phyloP scores from a whole-genome alignment of 371 early-diverging fungal species.

The Lichtheimia hyalospora region DNA sequence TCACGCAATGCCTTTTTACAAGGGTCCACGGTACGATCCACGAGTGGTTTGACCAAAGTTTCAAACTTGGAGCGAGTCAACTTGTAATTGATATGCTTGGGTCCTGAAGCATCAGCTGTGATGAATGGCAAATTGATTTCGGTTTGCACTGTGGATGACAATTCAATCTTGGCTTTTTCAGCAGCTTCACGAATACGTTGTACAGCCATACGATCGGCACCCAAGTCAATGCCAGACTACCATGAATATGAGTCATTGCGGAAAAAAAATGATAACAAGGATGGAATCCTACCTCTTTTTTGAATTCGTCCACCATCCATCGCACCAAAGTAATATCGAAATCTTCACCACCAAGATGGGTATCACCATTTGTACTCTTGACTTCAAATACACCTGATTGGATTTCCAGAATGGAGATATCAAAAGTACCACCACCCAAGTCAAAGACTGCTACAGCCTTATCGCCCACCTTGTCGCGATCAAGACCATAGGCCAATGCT shows the following conservation, averaged over 20 bases:
- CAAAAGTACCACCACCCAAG: conserved; percentile 98
- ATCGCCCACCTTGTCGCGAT: conserved; percentile 71
- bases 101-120: conserved; percentile 85
- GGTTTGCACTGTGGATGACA: conserved; percentile 85
- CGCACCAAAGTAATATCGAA: conserved; percentile 87
- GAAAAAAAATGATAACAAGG: not conserved
- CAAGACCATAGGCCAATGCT: conserved; percentile 95
- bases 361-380: conserved; percentile 92
- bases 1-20: conserved; percentile 96
- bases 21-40: conserved; percentile 87
- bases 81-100: conserved; percentile 91
- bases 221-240: conserved; percentile 65
- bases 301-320: conserved; percentile 80
- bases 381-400: conserved; percentile 96
- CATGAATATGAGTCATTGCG: not conserved
- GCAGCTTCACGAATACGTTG: conserved; percentile 91
- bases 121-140: conserved; percentile 94
- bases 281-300: conserved; percentile 56
- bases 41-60: conserved; percentile 70
- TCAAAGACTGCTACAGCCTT: conserved; percentile 94
- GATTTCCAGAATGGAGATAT: conserved; percentile 95
- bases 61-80: conserved; percentile 92
- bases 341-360: conserved; percentile 97
- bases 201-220: conserved; percentile 78
- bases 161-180: conserved; percentile 96